Evolutionary conservation across 768 basidiomycete genomes (phyloP), one percentile per base, ranked within the genome.

Genomic region (Xanthoconium purpureum): DNA sequence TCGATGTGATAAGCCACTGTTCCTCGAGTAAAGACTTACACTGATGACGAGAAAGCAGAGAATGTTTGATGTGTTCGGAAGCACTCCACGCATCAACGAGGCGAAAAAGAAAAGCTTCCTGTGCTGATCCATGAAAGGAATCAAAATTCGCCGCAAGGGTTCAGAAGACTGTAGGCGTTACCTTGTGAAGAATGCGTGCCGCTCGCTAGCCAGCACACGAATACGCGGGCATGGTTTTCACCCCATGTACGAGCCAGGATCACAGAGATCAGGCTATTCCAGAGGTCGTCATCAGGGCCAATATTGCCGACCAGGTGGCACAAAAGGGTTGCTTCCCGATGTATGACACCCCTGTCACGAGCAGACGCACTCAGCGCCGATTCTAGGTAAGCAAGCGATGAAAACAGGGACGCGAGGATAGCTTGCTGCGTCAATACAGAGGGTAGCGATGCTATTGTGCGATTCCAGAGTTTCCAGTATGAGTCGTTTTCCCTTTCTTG

Each of bases 51-150:
- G 83, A 80, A 8, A 93, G 75, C 24, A 90, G 72, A 0, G 92
- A 91, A 68, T 89, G 88, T 58, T 84, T 89, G 65, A 97, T 78
- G 64, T 94, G 88, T 45, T 88, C 88, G 2, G 84, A 71, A 24
- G 85, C 80, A 5, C 87, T 78, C 96, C 96, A 98, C 0, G 78
- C 66, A 6, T 84, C 81, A 8, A 90, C 66, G 1, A 82, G 69
- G 46, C 69, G 74, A 38, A 76, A 69, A 24, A 88, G 70, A 35
- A 88, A 73, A 1, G 70, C 61, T 11, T 76, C 71, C 14, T 87
- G 74, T 17, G 73, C 84, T 63, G 57, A 48, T 60, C 24, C 28
- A 40, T 54, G 47, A 56, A 56, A 52, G 12, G 38, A 13, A 47
- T 63, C 39, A 69, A 17, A 39, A 48, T 44, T 30, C 11, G 18